Base-by-base conservation (phyloP, 495 filamentous ascomycete species). In the Hyaloscypha hepaticicola region DNA sequence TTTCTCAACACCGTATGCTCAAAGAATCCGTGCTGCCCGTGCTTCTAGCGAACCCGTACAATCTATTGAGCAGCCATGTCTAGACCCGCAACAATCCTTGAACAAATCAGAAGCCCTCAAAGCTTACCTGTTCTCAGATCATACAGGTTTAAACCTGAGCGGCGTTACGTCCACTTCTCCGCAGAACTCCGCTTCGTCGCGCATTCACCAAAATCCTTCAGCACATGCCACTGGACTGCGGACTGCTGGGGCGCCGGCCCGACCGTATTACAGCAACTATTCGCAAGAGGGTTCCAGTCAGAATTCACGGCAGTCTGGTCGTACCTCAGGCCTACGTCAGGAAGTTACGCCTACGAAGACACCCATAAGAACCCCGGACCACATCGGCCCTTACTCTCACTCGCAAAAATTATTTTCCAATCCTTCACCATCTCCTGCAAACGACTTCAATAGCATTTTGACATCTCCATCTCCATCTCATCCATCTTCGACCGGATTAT, bases 1-100 rank as follows among this genome's bases (percentile, higher is more conserved):
- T 3, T 89, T 90, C 72, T 87, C 87, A 0, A 85, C 85, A 0
- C 86, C 88, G 0, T 91, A 86, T 60, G 79, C 84, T 24, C 84
- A 90, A 59, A 82, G 86, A 31, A 86, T 90, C 74, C 81, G 83
- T 62, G 85, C 83, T 19, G 77, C 86, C 55, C 76, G 78, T 45
- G 61, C 66, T 16, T 38, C 55, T 21, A 51, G 33, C 12, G 55
- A 41, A 11, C 48, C 61, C 27, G 16, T 24, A 2, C 56, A 21
- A n/a, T 58, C 48, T 24, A 22, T 27, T 34, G 53, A 56, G n/a
- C 56, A 41, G 25, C 22, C 55, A 22, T 27, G 49, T 31, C 50
- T 22, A 28, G 53, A 38, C 41, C 55, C 49, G 58, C 52, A 28
- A 61, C n/a, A 60, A 38, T 61, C 49, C 58, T 66, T 50, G 3